phyloP scores from a whole-genome alignment of 331 rosid species.

The Malus hybrid region DNA sequence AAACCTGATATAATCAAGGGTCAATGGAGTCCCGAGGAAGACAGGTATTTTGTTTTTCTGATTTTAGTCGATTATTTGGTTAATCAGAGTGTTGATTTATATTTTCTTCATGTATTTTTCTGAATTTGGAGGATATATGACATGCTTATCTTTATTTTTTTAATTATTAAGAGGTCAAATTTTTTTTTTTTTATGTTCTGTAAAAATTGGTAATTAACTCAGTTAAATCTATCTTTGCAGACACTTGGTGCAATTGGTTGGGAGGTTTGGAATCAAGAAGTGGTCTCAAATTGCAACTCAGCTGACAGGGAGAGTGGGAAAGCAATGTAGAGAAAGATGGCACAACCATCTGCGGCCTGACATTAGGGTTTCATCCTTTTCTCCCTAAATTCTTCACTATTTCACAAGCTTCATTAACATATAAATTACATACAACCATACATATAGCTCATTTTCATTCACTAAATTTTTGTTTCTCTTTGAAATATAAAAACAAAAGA shows the following conservation, averaged over 20 bases:
- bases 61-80: background rate
- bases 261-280: conserved; percentile 33
- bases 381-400: background rate
- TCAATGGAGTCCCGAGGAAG: conserved; percentile 60
- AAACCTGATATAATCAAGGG: conserved; percentile 34
- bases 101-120: background rate
- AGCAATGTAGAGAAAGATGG: conserved; percentile 92
- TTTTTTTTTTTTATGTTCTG: background rate
- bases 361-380: conserved; percentile 44
- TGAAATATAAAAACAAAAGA: background rate
- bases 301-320: conserved; percentile 57
- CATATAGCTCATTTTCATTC: background rate
- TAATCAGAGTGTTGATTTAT: background rate
- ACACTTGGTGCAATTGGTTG: conserved; percentile 27
- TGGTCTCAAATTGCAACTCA: conserved; percentile 52
- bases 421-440: background rate
- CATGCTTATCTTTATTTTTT: too few relatives aligned
- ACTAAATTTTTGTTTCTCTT: background rate
- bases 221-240: conserved; percentile 22
- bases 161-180: too few relatives aligned
- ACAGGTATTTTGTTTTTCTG: conserved; percentile 28
- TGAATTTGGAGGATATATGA: background rate
- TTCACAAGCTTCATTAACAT: background rate
- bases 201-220: background rate
- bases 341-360: conserved; percentile 69